phyloP scores from a whole-genome alignment of 2,329 filamentous ascomycete genomes.

The Aspergillus sp. region DNA sequence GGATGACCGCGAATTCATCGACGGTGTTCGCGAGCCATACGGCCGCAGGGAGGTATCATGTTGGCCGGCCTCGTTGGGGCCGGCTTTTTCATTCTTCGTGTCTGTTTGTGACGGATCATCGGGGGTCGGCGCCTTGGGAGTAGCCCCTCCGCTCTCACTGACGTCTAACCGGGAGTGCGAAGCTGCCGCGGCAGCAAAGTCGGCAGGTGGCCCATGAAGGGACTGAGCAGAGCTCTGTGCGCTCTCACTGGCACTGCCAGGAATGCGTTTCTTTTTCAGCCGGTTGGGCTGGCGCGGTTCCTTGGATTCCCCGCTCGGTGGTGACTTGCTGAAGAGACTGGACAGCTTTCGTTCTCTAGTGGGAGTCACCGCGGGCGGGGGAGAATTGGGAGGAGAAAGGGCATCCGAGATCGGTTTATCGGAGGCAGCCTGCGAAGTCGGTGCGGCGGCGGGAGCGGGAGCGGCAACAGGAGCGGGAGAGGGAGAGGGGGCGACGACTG shows the following conservation, averaged over 20 bases:
- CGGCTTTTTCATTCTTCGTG: constrained; percentile 18
- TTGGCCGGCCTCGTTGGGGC: constrained; percentile 36
- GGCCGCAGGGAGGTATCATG: constrained; percentile 58
- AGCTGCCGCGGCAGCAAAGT: constrained; percentile 38
- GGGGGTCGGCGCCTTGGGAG: constrained; percentile 32
- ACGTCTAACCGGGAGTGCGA: constrained; percentile 15
- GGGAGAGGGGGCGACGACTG: not conserved
- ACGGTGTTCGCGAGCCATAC: constrained; percentile 71
- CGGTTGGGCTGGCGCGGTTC: constrained; percentile 77
- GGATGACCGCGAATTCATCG: constrained; percentile 67
- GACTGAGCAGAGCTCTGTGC: constrained; percentile 88
- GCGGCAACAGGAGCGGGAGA: not conserved
- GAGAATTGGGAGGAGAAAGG: constrained; percentile 42
- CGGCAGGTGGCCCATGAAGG: constrained; percentile 48
- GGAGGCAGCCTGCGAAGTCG: not conserved
- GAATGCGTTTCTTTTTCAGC: constrained; percentile 79
- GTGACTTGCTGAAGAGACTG: constrained; percentile 65
- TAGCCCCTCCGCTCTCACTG: constrained; percentile 28
- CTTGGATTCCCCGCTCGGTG: constrained; percentile 57
- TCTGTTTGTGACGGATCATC: constrained; percentile 22
- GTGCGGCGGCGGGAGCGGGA: not conserved
- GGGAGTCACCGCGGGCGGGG: constrained; percentile 51
- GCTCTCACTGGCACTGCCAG: constrained; percentile 75
- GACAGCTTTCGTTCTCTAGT: constrained; percentile 66
- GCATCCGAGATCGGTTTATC: constrained; percentile 32